Evolutionary conservation across 257 asterid species (phyloP).

Genomic region (Thymus quinquecostatus): DNA sequence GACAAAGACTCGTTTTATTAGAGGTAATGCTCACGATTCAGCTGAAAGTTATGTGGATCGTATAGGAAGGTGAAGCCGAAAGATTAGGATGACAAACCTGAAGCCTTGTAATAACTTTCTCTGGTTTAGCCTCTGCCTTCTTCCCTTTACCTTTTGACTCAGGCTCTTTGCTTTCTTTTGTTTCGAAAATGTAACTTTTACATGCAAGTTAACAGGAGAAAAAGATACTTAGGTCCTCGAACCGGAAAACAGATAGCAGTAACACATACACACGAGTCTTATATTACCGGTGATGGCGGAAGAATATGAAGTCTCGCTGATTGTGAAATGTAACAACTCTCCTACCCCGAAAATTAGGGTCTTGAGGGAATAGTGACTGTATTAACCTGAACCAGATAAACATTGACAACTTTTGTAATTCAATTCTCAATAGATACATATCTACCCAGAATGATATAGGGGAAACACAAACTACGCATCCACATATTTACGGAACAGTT

Average conservation of each 20-base stretch:
- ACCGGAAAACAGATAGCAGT: background rate
- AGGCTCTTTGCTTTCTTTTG: conserved; percentile 63
- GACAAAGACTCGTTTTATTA: background rate
- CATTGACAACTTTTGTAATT: conserved; percentile 17
- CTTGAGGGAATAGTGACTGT: conserved; percentile 92
- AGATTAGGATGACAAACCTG: conserved; percentile 66
- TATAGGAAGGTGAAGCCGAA: conserved; percentile 13
- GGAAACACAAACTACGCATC: background rate
- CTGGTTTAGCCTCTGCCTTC: conserved; percentile 42
- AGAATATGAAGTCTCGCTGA: conserved; percentile 92
- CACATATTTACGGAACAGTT: background rate
- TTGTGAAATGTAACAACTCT: conserved; percentile 95
- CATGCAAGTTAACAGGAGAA: conserved; percentile 18
- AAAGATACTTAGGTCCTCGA: conserved; percentile 18
- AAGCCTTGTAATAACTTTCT: conserved; percentile 78
- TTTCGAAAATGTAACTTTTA: conserved; percentile 74
- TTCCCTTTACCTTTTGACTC: conserved; percentile 53
- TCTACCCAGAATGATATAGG: background rate
- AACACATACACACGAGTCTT: conserved; percentile 8
- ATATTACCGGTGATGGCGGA: conserved; percentile 89
- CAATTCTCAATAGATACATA: background rate
- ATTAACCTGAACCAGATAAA: conserved; percentile 53
- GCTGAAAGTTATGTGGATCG: background rate
- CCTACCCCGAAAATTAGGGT: conserved; percentile 85
- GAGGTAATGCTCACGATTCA: too few species aligned